Percentiles rank a stretch among this genome's conserved stretches.
phyloP scores from a whole-genome alignment of 208 protist genomes.

The Porcisia hertigi region DNA sequence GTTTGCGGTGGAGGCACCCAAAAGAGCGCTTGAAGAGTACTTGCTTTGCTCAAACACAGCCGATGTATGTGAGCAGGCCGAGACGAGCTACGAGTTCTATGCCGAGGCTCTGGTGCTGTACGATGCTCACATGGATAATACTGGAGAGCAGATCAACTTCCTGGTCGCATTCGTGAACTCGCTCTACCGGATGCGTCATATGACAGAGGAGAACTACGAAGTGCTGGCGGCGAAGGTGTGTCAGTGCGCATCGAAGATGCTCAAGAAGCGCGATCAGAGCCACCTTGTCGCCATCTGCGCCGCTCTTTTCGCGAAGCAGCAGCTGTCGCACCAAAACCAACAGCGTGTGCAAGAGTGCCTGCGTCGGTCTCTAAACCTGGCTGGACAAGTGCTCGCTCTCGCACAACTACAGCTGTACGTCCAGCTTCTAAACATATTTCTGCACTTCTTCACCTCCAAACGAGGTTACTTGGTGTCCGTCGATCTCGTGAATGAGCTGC shows the following conservation, averaged over 20 bases:
- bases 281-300: conserved; percentile 77
- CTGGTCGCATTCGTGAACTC: conserved; percentile 80
- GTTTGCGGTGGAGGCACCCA: conserved; percentile 41
- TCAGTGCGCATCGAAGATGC: conserved; percentile 88
- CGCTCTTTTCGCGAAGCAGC: conserved; percentile 89
- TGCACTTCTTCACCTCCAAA: conserved; percentile 93
- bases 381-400: conserved; percentile 72
- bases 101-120: conserved; percentile 94
- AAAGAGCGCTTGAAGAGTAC: conserved; percentile 84
- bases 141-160: conserved; percentile 77
- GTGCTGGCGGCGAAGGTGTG: conserved; percentile 88
- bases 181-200: conserved; percentile 40
- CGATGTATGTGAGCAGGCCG: conserved; percentile 72
- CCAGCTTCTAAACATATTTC: conserved; percentile 94
- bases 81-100: conserved; percentile 89
- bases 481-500: conserved; percentile 47
- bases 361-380: conserved; percentile 92
- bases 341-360: conserved; percentile 93
- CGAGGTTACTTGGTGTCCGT: conserved; percentile 60
- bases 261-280: conserved; percentile 94
- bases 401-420: conserved; percentile 93
- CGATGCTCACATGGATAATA: conserved; percentile 91
- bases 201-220: conserved; percentile 93
- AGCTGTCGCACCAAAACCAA: conserved; percentile 57
- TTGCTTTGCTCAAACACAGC: conserved; percentile 83